Base-by-base conservation (phyloP, 2,329 filamentous ascomycete species). In the Ceratocystiopsis sp. region DNA sequence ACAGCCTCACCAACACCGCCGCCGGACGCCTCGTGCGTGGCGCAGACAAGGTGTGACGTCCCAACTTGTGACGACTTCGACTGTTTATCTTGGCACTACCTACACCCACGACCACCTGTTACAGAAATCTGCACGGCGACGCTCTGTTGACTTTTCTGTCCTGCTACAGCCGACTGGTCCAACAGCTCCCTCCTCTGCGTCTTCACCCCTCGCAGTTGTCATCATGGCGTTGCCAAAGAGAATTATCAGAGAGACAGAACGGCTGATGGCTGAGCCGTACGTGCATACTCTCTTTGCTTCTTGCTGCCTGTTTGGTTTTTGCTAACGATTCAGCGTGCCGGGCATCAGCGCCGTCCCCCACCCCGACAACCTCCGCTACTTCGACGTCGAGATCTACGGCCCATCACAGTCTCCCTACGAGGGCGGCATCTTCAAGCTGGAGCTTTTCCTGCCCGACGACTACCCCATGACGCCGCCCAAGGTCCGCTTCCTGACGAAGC, bases 391-490 rank as follows among this genome's bases (percentile, higher is more conserved):
- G 55, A 95, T 98, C 58, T 80, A 95, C 58, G 89, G 89, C 7
- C 89, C 89, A 18, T 77, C 80, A 35, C 82, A 87, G 57, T 95
- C 89, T 45, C 91, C 91, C 47, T 96, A 96, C 58, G 87, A 96
- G 71, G 85, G 71, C 43, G 91, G 93, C 40, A 73, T 94, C 50
- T 98, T 98, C 71, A 89, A 93, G 63, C 80, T 96, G 48, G 91
- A 98, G 63, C 77, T 98, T 17, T 98, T 98, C 62, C 73, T 98
- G 19, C 93, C 93, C 38, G 91, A 98, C 57, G 91, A 98, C 66
- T 98, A 98, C 61, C 91, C 91, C 37, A 98, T 98, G 91, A 94
- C 86, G 33, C 89, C 91, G 43, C 91, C 91, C 38, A 95, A 95
- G 70, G 95, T 98, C 57, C 84, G 91, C 44, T 98, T 98, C 64